These are phyloP conservation scores for Cenchrus fungigraminus DNA, from an alignment of 176 grass and related monocot genomes.

Conservation along the genomic window DNA sequence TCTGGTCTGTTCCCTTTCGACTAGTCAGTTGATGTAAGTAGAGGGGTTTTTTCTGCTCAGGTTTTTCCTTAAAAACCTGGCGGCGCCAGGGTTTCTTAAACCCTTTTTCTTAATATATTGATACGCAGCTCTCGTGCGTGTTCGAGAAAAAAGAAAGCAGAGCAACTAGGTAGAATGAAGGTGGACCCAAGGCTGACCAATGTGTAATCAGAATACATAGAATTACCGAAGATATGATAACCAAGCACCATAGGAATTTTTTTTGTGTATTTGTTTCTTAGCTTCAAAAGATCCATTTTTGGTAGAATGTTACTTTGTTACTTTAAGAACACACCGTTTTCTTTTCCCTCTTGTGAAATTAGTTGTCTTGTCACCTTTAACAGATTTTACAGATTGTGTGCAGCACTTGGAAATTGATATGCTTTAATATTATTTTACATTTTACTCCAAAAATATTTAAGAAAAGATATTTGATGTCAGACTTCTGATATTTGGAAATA, in stretches of 20 bases:
- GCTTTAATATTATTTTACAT: neutral
- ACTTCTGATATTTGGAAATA: neutral
- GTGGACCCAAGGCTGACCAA: neutral
- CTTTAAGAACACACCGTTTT: neutral
- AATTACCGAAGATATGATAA: neutral
- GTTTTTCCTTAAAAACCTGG: too few species aligned
- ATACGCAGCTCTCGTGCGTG: too few species aligned
- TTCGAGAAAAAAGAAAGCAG: neutral
- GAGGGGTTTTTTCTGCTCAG: too few species aligned
- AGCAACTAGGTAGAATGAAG: slow-evolving; percentile 8
- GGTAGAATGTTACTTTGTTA: neutral
- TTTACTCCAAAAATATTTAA: neutral
- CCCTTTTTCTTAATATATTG: too few species aligned
- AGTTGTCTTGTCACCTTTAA: neutral
- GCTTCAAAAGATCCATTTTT: neutral
- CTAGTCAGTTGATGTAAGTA: too few species aligned
- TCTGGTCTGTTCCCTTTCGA: too few species aligned
- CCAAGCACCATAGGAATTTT: neutral
- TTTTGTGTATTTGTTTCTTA: slow-evolving; percentile 20
- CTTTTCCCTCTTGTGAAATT: neutral
- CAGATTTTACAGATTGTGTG: neutral
- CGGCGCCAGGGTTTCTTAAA: too few species aligned
- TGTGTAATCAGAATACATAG: neutral
- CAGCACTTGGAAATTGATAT: neutral
- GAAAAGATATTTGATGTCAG: neutral